Evolutionary conservation across 1,139 yeast genomes (phyloP).

Genomic region (Magnusiomyces clavatus): DNA sequence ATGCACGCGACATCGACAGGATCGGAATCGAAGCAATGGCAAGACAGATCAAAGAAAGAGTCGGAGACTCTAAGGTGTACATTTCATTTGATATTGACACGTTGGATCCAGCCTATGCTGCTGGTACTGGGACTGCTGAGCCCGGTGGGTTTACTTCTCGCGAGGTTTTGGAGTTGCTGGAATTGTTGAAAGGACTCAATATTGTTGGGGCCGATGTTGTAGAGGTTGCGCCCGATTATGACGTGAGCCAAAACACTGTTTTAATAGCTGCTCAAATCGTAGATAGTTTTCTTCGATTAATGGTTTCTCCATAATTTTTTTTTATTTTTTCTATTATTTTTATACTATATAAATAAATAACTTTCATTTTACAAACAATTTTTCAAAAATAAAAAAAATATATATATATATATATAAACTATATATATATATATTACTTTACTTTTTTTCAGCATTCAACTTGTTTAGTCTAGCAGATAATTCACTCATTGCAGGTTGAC

Average conservation of each 20-base stretch:
- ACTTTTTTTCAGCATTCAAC: no score
- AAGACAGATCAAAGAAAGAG: conserved; percentile 43
- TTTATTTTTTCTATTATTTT: neutral
- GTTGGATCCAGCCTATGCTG: conserved; percentile 71
- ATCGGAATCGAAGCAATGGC: conserved; percentile 41
- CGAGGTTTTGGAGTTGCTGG: conserved; percentile 54
- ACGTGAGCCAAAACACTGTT: conserved; percentile 52
- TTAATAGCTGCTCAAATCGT: conserved; percentile 73
- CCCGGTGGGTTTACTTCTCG: conserved; percentile 76
- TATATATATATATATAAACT: no score
- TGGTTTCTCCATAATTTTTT: conserved; percentile 14
- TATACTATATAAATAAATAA: neutral
- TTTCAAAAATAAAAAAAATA: no score
- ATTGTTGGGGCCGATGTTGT: conserved; percentile 75
- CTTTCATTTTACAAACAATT: no score
- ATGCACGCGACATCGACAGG: conserved; percentile 64
- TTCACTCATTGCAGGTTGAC: no score
- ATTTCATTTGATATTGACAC: conserved; percentile 72
- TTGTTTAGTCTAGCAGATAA: no score
- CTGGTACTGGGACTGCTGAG: conserved; percentile 80
- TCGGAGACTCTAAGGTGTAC: conserved; percentile 58
- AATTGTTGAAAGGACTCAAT: conserved; percentile 50
- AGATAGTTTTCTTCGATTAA: conserved; percentile 19
- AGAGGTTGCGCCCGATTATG: conserved; percentile 70
- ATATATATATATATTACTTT: no score